Evolutionary conservation across 352 stramenopile genomes (phyloP).

Genomic region (Globisporangium apiculatum): DNA sequence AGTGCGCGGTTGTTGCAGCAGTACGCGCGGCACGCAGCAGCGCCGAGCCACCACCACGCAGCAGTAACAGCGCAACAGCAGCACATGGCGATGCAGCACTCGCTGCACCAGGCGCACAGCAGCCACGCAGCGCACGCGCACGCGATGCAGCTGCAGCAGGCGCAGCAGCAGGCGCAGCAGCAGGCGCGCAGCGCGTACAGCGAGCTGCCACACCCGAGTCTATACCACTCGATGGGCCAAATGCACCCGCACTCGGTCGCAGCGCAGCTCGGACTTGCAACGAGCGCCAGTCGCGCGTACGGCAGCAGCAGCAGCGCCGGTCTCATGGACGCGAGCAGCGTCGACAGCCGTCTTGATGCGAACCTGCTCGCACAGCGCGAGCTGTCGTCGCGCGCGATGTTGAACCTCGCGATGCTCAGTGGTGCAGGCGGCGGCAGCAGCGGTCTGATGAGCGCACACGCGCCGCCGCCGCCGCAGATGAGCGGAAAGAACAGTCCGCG

Average conservation of each 20-base stretch:
- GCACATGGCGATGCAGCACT: slow-evolving; percentile 46
- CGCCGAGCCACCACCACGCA: slow-evolving; percentile 12
- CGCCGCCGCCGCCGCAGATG: slow-evolving; percentile 1
- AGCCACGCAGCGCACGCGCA: slow-evolving; percentile 34
- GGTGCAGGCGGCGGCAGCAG: slow-evolving; percentile 17
- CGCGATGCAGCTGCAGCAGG: slow-evolving; percentile 49
- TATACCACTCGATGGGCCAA: slow-evolving; percentile 51
- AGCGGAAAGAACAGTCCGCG: slow-evolving; percentile 13
- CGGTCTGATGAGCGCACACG: slow-evolving; percentile 10
- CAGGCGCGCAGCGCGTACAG: slow-evolving; percentile 28
- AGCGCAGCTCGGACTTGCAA: slow-evolving; percentile 22
- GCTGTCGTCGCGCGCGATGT: slow-evolving; percentile 40
- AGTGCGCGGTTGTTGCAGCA: slow-evolving; percentile 39
- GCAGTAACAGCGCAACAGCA: slow-evolving; percentile 21
- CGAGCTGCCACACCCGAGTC: slow-evolving; percentile 34
- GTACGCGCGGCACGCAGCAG: slow-evolving; percentile 21
- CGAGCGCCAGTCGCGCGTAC: slow-evolving; percentile 20
- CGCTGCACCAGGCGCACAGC: slow-evolving; percentile 37
- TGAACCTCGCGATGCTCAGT: slow-evolving; percentile 50
- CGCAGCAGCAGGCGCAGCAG: too few relatives aligned
- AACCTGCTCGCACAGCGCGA: slow-evolving; percentile 30
- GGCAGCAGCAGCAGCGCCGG: neutral
- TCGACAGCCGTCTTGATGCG: slow-evolving; percentile 8
- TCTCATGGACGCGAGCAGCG: slow-evolving; percentile 11
- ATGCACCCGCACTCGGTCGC: slow-evolving; percentile 25